Conservation (phyloP, 163 green algal species). For the Prototheca stagnorum region DNA sequence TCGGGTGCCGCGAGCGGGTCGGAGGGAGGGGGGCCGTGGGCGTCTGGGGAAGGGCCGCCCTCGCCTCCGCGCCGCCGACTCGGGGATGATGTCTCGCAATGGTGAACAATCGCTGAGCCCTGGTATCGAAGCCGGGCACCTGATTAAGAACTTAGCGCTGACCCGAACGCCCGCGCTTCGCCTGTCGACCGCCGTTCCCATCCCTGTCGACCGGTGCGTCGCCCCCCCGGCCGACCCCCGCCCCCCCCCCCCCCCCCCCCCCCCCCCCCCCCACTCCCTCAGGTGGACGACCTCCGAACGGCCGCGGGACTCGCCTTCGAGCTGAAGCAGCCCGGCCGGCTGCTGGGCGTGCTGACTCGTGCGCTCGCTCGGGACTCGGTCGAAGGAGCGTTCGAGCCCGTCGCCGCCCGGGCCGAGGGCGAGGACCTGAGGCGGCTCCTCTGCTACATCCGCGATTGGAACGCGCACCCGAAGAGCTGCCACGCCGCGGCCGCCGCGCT, state of each 20-base stretch:
- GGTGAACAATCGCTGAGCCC: neutral
- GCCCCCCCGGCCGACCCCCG: too few relatives aligned
- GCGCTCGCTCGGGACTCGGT: too few relatives aligned
- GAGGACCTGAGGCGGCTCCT: slow-evolving; percentile 30
- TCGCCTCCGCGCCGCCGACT: neutral
- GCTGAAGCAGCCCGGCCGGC: slow-evolving; percentile 51
- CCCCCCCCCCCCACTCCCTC: neutral
- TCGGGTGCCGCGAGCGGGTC: neutral
- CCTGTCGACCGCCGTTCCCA: too few relatives aligned
- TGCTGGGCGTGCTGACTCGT: slow-evolving; percentile 37
- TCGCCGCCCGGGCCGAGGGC: too few relatives aligned
- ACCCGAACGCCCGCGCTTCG: too few relatives aligned
- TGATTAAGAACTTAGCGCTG: neutral
- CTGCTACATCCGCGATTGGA: slow-evolving; percentile 70
- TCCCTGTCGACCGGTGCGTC: too few relatives aligned
- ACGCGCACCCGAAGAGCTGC: slow-evolving; percentile 64
- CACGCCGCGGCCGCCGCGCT: slow-evolving; percentile 52
- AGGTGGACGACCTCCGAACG: slow-evolving; percentile 43
- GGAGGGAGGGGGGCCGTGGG: neutral
- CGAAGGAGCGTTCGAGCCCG: too few relatives aligned
- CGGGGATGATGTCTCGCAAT: neutral
- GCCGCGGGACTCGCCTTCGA: slow-evolving; percentile 68
- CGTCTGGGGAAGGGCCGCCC: neutral
- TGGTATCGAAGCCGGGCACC: neutral
- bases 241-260: too few relatives aligned